A percentile compares a stretch with the other conserved stretches of the same genome.
These are phyloP conservation scores for Gamsiella multidivaricata DNA, from an alignment of 192 early-diverging fungal species.

Conservation along the genomic window DNA sequence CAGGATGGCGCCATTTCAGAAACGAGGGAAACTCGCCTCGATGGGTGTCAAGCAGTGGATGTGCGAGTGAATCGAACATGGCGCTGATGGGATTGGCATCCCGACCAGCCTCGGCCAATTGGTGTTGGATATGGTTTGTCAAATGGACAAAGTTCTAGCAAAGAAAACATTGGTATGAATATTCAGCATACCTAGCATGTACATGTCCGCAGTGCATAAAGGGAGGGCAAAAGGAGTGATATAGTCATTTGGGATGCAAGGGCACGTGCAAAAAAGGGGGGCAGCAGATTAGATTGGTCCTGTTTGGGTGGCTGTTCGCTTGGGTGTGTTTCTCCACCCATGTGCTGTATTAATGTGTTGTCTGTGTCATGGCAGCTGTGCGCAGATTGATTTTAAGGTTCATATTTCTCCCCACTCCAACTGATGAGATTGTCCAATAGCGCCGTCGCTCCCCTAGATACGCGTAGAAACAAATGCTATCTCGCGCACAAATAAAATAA, in stretches of 20 bases:
- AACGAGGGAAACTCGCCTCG: conserved; percentile 50
- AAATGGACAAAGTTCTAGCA: conserved; percentile 43
- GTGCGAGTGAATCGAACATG: conserved; percentile 50
- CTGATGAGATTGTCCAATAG: conserved; percentile 1
- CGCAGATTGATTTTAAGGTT: not conserved
- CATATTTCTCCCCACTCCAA: not conserved
- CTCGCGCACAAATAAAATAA: too few relatives aligned
- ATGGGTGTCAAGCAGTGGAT: conserved; percentile 44
- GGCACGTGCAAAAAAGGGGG: too few relatives aligned
- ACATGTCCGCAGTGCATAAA: too few relatives aligned
- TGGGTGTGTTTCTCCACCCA: too few relatives aligned
- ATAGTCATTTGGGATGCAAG: too few relatives aligned
- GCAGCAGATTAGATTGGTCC: too few relatives aligned
- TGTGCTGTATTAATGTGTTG: too few relatives aligned
- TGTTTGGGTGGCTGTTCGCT: too few relatives aligned
- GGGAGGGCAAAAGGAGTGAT: too few relatives aligned
- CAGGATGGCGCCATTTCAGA: conserved; percentile 29
- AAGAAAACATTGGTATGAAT: not conserved
- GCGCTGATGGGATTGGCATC: conserved; percentile 53
- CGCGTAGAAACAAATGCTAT: not conserved
- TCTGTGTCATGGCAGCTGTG: not conserved
- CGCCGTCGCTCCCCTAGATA: not conserved
- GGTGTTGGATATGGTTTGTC: conserved; percentile 51
- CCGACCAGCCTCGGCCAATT: conserved; percentile 45
- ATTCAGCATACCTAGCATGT: too few relatives aligned